Percentiles rank a stretch among this genome's conserved stretches.
Conservation (phyloP, 2,329 filamentous ascomycete genomes). For the Pseudogymnoascus sp. region DNA sequence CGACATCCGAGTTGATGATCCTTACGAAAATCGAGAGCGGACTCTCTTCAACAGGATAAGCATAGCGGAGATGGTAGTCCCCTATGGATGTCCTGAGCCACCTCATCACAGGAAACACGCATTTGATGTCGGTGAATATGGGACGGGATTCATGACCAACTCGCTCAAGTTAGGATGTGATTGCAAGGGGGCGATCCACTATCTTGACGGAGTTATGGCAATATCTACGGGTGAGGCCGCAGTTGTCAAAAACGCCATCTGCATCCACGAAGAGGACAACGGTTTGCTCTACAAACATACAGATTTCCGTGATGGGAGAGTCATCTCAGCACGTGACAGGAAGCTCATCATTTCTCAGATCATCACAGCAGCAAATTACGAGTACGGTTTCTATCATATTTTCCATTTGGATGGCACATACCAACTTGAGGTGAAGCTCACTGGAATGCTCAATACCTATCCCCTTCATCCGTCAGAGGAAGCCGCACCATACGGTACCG, state of each 20-base stretch:
- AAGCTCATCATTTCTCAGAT: slow-evolving; percentile 86
- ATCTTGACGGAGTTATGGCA: slow-evolving; percentile 81
- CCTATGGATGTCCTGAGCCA: slow-evolving; percentile 74
- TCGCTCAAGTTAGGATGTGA: slow-evolving; percentile 69
- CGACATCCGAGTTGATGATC: slow-evolving; percentile 82
- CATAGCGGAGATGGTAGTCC: slow-evolving; percentile 88
- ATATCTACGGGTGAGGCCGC: slow-evolving; percentile 67
- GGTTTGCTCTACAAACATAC: slow-evolving; percentile 93
- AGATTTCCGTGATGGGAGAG: slow-evolving; percentile 85
- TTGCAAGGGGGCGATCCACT: slow-evolving; percentile 86
- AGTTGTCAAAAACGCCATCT: slow-evolving; percentile 88
- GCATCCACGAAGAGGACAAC: slow-evolving; percentile 88
- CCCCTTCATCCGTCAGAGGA: slow-evolving; percentile 73
- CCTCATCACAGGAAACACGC: slow-evolving; percentile 77
- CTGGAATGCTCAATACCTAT: slow-evolving; percentile 89
- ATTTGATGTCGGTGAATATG: slow-evolving; percentile 75
- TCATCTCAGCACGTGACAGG: slow-evolving; percentile 76
- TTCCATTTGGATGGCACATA: slow-evolving; percentile 90
- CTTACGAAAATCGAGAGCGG: slow-evolving; percentile 57
- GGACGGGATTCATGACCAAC: slow-evolving; percentile 78
- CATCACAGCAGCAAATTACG: slow-evolving; percentile 94
- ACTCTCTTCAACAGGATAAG: slow-evolving; percentile 86
- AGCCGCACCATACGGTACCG: slow-evolving; percentile 79
- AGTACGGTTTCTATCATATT: slow-evolving; percentile 83
- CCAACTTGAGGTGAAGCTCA: slow-evolving; percentile 85